Evolutionary conservation across 1,284 basidiomycete species (phyloP).

Genomic region (Pisolithus thermaeus): DNA sequence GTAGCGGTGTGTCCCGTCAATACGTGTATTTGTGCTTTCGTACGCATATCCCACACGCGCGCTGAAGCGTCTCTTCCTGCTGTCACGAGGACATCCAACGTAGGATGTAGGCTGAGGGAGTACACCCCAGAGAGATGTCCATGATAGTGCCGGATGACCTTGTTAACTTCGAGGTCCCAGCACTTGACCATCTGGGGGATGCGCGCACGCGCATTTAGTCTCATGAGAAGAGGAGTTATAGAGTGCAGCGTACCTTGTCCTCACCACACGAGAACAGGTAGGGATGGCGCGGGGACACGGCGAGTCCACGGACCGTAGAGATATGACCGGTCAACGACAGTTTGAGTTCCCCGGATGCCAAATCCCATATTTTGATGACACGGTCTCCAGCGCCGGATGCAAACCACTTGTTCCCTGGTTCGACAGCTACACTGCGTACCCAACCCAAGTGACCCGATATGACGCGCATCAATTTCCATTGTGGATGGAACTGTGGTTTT

Average conservation of each 20-base stretch:
- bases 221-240: background rate
- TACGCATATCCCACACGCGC: conserved; percentile 99
- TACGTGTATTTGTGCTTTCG: conserved; percentile 93
- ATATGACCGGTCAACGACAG: conserved; percentile 96
- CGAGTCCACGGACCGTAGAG: conserved; percentile 91
- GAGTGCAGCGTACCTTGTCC: conserved; percentile 69
- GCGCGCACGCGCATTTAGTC: background rate
- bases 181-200: conserved; percentile 90
- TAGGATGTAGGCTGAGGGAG: conserved; percentile 85
- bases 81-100: conserved; percentile 92
- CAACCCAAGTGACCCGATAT: conserved; percentile 98
- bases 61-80: conserved; percentile 93
- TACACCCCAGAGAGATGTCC: conserved; percentile 98
- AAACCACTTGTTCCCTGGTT: conserved; percentile 98
- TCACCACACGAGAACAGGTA: conserved; percentile 98
- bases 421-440: conserved; percentile 95
- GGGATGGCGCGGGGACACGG: conserved; percentile 88
- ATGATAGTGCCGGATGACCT: conserved; percentile 97
- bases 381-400: conserved; percentile 96
- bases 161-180: conserved; percentile 98
- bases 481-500: conserved; percentile 92
- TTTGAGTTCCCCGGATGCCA: conserved; percentile 94
- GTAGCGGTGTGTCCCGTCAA: conserved; percentile 92
- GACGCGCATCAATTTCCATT: conserved; percentile 95
- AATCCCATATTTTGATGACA: conserved; percentile 99